These are phyloP conservation scores for Hemileia vastatrix DNA, from an alignment of 1,284 basidiomycete species.

Conservation along the genomic window DNA sequence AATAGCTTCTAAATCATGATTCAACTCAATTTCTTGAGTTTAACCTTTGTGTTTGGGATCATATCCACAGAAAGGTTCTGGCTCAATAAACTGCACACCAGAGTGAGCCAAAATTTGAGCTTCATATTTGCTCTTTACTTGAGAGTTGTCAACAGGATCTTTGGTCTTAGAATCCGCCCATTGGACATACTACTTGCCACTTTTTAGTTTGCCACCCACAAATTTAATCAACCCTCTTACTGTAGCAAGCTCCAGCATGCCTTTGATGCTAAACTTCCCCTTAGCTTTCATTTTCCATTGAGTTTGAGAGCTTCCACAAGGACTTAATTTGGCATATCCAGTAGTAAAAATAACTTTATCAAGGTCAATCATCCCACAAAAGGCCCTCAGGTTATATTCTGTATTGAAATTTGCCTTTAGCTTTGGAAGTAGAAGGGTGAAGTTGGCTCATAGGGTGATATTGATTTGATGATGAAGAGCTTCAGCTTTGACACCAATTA, in stretches of 20 bases:
- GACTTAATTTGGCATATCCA: slow-evolving; percentile 95
- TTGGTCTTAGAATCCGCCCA: slow-evolving; percentile 94
- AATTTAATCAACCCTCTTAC: slow-evolving; percentile 98
- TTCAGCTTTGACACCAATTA: slow-evolving; percentile 85
- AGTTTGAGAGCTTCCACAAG: slow-evolving; percentile 96
- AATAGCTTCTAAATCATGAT: slow-evolving; percentile 91
- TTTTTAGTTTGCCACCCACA: slow-evolving; percentile 90
- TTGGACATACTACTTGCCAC: slow-evolving; percentile 82
- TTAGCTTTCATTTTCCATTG: slow-evolving; percentile 98
- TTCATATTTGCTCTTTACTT: slow-evolving; percentile 85
- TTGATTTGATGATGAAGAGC: slow-evolving; percentile 83
- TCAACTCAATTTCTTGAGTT: slow-evolving; percentile 91
- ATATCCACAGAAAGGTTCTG: slow-evolving; percentile 93
- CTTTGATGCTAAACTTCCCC: slow-evolving; percentile 88
- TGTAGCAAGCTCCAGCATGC: slow-evolving; percentile 99
- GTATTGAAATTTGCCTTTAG: slow-evolving; percentile 46
- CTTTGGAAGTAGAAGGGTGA: slow-evolving; percentile 84
- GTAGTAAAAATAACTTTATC: slow-evolving; percentile 93
- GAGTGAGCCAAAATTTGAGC: slow-evolving; percentile 83
- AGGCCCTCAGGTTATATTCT: slow-evolving; percentile 28
- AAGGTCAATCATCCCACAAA: slow-evolving; percentile 79
- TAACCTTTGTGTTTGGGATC: slow-evolving; percentile 95
- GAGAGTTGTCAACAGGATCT: slow-evolving; percentile 98
- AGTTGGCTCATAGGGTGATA: slow-evolving; percentile 91
- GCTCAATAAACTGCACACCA: slow-evolving; percentile 62